A percentile compares a stretch with the other conserved stretches of the same genome.
Conservation (phyloP, 1,284 basidiomycete species). For the Agroathelia rolfsii region DNA sequence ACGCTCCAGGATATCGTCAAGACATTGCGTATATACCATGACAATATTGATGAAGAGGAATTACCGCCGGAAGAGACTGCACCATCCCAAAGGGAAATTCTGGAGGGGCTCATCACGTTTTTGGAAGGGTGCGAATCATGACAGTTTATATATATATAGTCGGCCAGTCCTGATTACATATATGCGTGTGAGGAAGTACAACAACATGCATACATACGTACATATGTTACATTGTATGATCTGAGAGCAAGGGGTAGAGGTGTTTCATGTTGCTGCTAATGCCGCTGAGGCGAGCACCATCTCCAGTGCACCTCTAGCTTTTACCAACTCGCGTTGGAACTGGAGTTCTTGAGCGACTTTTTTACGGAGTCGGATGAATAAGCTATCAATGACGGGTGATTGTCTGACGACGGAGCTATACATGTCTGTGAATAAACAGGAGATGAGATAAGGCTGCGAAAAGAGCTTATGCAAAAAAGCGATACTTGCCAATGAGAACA, state of each 20-base stretch:
- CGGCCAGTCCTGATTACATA: neutral
- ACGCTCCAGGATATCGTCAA: constrained; percentile 55
- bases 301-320: constrained; percentile 81
- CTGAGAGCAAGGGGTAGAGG: too few species aligned
- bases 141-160: too few species aligned
- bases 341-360: constrained; percentile 80
- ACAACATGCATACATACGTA: constrained; percentile 4
- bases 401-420: constrained; percentile 88
- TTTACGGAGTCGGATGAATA: constrained; percentile 76
- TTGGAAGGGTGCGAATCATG: constrained; percentile 32
- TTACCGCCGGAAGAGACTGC: constrained; percentile 21
- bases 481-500: constrained; percentile 71
- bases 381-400: constrained; percentile 84
- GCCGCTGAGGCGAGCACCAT: constrained; percentile 77
- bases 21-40: constrained; percentile 57
- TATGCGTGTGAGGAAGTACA: constrained; percentile 1
- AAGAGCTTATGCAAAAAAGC: neutral
- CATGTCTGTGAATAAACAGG: constrained; percentile 54
- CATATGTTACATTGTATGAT: constrained; percentile 9
- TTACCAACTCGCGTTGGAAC: constrained; percentile 85
- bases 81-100: constrained; percentile 58
- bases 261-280: constrained; percentile 21
- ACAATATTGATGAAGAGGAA: constrained; percentile 59
- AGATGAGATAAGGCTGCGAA: constrained; percentile 5
- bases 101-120: constrained; percentile 59